Evolutionary conservation across 1,139 yeast genomes (phyloP).

Genomic region (Debaryomyces robertsiae): DNA sequence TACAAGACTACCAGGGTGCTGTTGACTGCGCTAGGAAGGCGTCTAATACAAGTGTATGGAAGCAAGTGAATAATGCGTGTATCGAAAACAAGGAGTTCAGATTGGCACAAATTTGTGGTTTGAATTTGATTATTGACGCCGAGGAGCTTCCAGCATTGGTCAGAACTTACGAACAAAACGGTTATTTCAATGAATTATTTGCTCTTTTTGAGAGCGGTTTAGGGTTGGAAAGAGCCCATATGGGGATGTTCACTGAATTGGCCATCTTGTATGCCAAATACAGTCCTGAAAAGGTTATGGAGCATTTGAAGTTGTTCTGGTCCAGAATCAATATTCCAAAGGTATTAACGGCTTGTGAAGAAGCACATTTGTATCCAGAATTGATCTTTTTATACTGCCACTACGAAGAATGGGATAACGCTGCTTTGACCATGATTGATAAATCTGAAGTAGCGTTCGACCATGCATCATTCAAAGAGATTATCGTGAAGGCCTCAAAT

Average conservation of each 20-base stretch:
- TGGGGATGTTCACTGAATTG: slow-evolving; percentile 99
- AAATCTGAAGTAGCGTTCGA: slow-evolving; percentile 92
- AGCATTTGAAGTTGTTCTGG: slow-evolving; percentile 97
- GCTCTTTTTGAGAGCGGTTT: slow-evolving; percentile 94
- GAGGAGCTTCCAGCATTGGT: slow-evolving; percentile 94
- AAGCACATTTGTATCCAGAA: slow-evolving; percentile 95
- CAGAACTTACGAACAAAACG: slow-evolving; percentile 81
- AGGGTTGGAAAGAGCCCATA: slow-evolving; percentile 96
- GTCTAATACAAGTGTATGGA: slow-evolving; percentile 92
- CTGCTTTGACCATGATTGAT: slow-evolving; percentile 97
- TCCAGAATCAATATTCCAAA: slow-evolving; percentile 97
- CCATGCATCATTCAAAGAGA: slow-evolving; percentile 90
- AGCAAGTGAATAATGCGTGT: slow-evolving; percentile 96
- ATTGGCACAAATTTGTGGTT: slow-evolving; percentile 97
- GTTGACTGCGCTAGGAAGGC: slow-evolving; percentile 99
- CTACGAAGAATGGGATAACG: slow-evolving; percentile 99
- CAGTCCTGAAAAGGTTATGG: slow-evolving; percentile 89
- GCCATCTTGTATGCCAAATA: slow-evolving; percentile 90
- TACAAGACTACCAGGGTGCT: slow-evolving; percentile 92
- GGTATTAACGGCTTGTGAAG: slow-evolving; percentile 91
- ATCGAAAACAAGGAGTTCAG: slow-evolving; percentile 93
- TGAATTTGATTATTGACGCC: slow-evolving; percentile 94
- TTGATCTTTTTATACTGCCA: slow-evolving; percentile 94
- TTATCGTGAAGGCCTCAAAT: slow-evolving; percentile 92
- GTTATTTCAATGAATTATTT: slow-evolving; percentile 89